phyloP scores from a whole-genome alignment of 257 asterid species.

The Capsicum chinense region DNA sequence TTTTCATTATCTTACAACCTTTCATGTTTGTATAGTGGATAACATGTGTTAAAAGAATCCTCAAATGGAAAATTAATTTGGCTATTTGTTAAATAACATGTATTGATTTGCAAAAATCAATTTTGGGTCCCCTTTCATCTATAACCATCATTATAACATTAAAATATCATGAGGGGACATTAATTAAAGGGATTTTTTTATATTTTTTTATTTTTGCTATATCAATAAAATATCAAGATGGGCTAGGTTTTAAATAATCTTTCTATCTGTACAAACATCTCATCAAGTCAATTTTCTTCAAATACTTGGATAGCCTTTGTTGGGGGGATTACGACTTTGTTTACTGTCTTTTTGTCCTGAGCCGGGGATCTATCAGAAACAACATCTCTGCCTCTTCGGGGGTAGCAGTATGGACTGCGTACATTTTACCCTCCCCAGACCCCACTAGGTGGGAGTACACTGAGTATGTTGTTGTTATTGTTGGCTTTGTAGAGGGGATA shows the following conservation, averaged over 20 bases:
- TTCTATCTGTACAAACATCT: conserved; percentile 5
- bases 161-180: neutral
- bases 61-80: conserved; percentile 23
- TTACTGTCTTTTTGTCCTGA: too few species aligned
- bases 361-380: too few species aligned
- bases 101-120: conserved; percentile 7
- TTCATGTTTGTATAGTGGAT: conserved; percentile 57
- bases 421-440: too few species aligned
- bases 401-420: too few species aligned
- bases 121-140: neutral
- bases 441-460: too few species aligned
- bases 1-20: conserved; percentile 35
- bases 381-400: too few species aligned
- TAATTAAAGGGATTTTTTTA: neutral
- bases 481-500: conserved; percentile 34
- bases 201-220: neutral
- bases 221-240: neutral
- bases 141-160: conserved; percentile 12
- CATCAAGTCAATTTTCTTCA: neutral
- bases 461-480: too few species aligned
- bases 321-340: neutral
- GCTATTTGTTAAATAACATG: conserved; percentile 4
- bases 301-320: conserved; percentile 1
- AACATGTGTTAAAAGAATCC: conserved; percentile 51
- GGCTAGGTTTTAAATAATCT: conserved; percentile 12